Percentiles rank a stretch among this genome's conserved stretches.
phyloP scores from a whole-genome alignment of 2,329 filamentous ascomycete genomes.

The Hypomyces rosellus region DNA sequence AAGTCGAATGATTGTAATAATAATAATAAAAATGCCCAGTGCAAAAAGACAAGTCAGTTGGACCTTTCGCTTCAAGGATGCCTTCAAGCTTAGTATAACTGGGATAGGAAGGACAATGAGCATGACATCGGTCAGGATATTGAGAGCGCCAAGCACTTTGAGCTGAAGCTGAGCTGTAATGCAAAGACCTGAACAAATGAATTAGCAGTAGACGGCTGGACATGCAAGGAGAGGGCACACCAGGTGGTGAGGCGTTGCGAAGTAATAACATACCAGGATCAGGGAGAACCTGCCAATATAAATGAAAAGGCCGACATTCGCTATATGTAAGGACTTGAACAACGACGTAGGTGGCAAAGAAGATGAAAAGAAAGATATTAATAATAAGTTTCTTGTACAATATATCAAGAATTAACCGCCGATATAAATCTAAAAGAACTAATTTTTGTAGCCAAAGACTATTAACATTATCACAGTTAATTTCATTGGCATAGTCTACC shows the following conservation, averaged over 20 bases:
- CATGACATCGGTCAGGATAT: slow-evolving; percentile 27
- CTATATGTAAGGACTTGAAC: slow-evolving; percentile 28
- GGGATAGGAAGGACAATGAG: slow-evolving; percentile 21
- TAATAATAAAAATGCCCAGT: slow-evolving; percentile 35
- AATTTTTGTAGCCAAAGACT: slow-evolving; percentile 24
- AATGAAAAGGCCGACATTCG: slow-evolving; percentile 39
- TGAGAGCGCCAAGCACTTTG: slow-evolving; percentile 26
- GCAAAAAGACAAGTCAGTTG: slow-evolving; percentile 28
- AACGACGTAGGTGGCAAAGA: slow-evolving; percentile 24
- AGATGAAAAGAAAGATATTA: slow-evolving; percentile 18
- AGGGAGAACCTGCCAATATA: slow-evolving; percentile 51
- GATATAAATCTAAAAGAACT: slow-evolving; percentile 22
- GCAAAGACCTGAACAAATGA: slow-evolving; percentile 17
- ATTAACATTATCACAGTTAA: background rate
- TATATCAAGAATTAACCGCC: slow-evolving; percentile 18
- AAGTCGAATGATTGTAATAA: slow-evolving; percentile 33
- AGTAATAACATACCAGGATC: slow-evolving; percentile 24
- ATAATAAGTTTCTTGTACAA: slow-evolving; percentile 20
- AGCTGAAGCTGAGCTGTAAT: slow-evolving; percentile 26
- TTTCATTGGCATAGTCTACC: no score
- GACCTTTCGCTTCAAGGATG: slow-evolving; percentile 23
- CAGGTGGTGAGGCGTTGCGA: no score
- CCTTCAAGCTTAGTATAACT: slow-evolving; percentile 23
- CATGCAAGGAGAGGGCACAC: no score
- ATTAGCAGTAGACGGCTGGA: no score